Evolutionary conservation across 2,329 filamentous ascomycete genomes (phyloP), one percentile per base, ranked within the genome.

Genomic region (Hypoxylon sp.): DNA sequence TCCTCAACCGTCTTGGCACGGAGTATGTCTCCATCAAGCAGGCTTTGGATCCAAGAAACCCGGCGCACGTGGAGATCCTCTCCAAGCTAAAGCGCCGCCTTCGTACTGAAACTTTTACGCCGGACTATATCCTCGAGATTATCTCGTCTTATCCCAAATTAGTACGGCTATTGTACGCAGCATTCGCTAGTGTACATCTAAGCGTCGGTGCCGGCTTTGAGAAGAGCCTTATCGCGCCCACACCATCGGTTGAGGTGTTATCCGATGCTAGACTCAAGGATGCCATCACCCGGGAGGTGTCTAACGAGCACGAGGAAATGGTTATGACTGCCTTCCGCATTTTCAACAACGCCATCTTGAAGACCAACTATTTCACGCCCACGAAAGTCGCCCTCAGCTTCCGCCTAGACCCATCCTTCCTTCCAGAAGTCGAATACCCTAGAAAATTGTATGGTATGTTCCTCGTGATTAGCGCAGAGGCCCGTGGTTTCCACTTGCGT

Each of bases 371-470:
- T 79, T 87, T 86, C 70, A 99, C 94, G 0, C 94, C 94, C 0
- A 99, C 94, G 59, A 99, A 99, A 81, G 93, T 99, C 27, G 94
- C 94, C 7, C 82, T 99, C 63, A 96, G 91, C 77, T 99, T 99
- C 84, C 89, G 94, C 45, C 78, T 99, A 55, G 88, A 97, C 68
- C 90, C 91, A 5, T 81, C 77, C 29, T 99, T 99, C 82, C 78
- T 99, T 26, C 94, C 94, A 3, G 81, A 88, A 55, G 86, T 92
- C 43, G 94, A 99, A 73, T 99, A 99, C 72, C 90, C 94, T 32
- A 90, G 93, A 71, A 90, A 87, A 5, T 80, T 99, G 6, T 99
- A 94, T 65, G 94, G 94, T 60, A 99, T 99, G 94, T 99, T 99
- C 81, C 81, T 99, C 41, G 90, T 99, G 60, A 97, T 99, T 72